Evolutionary conservation across 1,139 yeast species (phyloP), one percentile per base, ranked within the genome.

Genomic region (Suhomyces chickasaworum): DNA sequence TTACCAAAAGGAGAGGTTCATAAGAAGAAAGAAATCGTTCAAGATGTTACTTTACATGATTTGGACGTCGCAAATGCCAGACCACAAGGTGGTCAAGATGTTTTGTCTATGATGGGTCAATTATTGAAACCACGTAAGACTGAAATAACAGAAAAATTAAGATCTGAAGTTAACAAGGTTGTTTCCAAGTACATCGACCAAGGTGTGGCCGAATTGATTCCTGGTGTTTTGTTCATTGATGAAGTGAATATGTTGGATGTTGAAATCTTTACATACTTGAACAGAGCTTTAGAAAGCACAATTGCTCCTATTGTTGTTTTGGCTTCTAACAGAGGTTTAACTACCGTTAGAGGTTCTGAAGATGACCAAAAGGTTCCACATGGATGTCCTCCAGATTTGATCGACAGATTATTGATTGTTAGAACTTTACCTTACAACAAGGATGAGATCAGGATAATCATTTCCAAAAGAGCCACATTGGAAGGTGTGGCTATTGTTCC

Each of bases 71-170:
- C 99, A 42, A 93, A 93, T 63, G 91, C 99, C 1, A 82, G 91
- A 60, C 99, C 99, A 12, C 98, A 93, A 70, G 99, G 99, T 54
- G 99, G 99, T 27, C 99, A 95, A 70, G 99, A 93, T 64, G 96
- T 95, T 42, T 79, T 93, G 63, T 89, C 97, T 7, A 89, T 95
- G 96, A 93, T 93, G 99, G 98, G 98, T 37, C 99, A 93, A 71
- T 75, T 93, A 54, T 78, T 93, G 75, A 93, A 91, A 71, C 98
- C 98, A 47, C 86, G 88, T 59, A 93, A 93, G 73, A 93, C 99
- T n/a, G 99, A 93, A 69, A 93, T 93, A 61, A 95, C 99, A 38
- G 99, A 93, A 61, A 93, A 95, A 67, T 79, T 93, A 63, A 83
- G 99, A 66, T 74, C 78, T 37, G 99, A 93, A 70, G 97, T 93